phyloP scores from a whole-genome alignment of 164 flowering plant genomes.

The Aristolochia californica region DNA sequence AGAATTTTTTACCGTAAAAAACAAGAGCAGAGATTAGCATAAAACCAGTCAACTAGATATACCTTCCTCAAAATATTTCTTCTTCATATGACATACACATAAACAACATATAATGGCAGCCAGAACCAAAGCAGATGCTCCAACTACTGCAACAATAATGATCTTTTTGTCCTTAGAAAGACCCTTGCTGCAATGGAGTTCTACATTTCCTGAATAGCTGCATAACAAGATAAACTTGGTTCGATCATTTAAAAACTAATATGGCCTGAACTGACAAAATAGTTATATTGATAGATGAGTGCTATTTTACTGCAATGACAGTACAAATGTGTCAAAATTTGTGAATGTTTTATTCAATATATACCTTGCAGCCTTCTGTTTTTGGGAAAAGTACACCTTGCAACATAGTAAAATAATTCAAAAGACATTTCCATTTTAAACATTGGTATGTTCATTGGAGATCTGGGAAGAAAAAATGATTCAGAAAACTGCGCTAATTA shows the following conservation, averaged over 20 bases:
- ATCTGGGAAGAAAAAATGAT: no score
- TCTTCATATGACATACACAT: slow-evolving; percentile 35
- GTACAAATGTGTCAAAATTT: no score
- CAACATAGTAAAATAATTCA: no score
- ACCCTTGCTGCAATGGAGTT: slow-evolving; percentile 42
- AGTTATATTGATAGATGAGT: no score
- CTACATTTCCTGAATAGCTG: slow-evolving; percentile 72
- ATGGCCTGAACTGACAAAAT: neutral
- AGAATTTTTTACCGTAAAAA: neutral
- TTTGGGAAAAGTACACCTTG: no score
- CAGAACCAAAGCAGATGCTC: slow-evolving; percentile 52
- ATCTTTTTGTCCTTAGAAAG: slow-evolving; percentile 25
- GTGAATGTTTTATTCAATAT: no score
- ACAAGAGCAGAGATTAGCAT: neutral
- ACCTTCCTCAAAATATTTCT: slow-evolving; percentile 39
- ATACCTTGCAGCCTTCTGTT: no score
- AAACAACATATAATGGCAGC: slow-evolving; percentile 44
- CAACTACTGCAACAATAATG: slow-evolving; percentile 50
- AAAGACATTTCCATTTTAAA: no score
- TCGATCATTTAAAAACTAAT: neutral
- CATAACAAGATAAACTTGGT: slow-evolving; percentile 2
- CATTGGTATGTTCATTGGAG: no score
- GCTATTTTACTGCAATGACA: no score
- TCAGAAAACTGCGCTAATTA: no score
- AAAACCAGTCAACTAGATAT: neutral